A percentile compares a stretch with the other conserved stretches of the same genome.
Evolutionary conservation across 73 alveolate species (phyloP).

Genomic region (Effrenium voratum): DNA sequence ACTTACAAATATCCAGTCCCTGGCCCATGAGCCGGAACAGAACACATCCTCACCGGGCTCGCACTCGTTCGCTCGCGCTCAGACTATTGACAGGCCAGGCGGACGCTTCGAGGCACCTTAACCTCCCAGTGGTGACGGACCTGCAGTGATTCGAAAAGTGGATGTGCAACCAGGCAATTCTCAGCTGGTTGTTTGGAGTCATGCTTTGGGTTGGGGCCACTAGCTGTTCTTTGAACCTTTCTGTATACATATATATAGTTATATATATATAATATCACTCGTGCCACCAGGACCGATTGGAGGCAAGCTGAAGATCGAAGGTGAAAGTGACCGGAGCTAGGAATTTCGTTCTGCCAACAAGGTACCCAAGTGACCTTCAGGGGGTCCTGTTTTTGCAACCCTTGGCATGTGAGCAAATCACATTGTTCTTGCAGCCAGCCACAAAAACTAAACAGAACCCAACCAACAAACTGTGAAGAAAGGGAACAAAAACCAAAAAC

Average conservation of each 20-base stretch:
- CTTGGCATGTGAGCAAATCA: background rate
- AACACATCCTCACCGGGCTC: background rate
- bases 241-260: too few relatives aligned
- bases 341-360: too few relatives aligned
- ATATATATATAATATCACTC: too few relatives aligned
- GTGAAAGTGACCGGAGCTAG: too few relatives aligned
- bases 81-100: background rate
- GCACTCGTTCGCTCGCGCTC: background rate
- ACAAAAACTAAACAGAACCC: background rate
- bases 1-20: too few relatives aligned
- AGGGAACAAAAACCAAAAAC: too few relatives aligned
- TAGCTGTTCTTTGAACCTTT: background rate
- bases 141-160: background rate
- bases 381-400: too few relatives aligned
- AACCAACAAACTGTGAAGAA: background rate
- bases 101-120: slow-evolving; percentile 75
- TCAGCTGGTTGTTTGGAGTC: background rate
- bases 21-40: background rate
- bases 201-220: background rate
- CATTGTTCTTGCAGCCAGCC: background rate
- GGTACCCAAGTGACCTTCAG: too few relatives aligned
- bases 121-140: slow-evolving; percentile 92
- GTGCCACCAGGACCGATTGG: slow-evolving; percentile 8
- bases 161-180: background rate
- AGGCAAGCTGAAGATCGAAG: background rate